phyloP scores from a whole-genome alignment of 257 asterid genomes.

The Anisodus tanguticus region DNA sequence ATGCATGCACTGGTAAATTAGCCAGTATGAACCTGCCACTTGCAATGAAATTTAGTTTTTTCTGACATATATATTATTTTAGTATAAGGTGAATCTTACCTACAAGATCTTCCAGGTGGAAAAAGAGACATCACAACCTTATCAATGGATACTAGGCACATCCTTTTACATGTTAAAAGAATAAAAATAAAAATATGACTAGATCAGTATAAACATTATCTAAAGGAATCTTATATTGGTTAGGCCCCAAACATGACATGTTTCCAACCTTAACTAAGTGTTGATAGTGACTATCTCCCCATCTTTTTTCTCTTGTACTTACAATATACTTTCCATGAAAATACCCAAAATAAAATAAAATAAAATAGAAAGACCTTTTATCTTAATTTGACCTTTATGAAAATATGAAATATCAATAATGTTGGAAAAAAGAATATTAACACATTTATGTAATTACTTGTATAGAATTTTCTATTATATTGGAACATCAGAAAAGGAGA shows the following conservation, averaged over 20 bases:
- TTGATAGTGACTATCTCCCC: slow-evolving; percentile 17
- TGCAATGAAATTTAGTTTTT: too few relatives aligned
- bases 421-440: too few relatives aligned
- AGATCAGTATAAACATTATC: neutral
- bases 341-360: neutral
- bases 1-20: too few relatives aligned
- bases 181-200: neutral
- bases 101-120: slow-evolving; percentile 37
- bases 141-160: neutral
- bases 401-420: neutral
- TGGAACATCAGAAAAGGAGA: too few relatives aligned
- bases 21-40: too few relatives aligned
- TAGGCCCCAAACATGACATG: neutral
- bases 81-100: slow-evolving; percentile 35
- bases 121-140: neutral
- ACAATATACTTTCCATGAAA: neutral
- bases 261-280: slow-evolving; percentile 5
- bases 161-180: neutral
- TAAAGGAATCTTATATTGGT: neutral
- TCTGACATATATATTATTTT: neutral
- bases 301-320: neutral
- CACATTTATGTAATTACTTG: too few relatives aligned
- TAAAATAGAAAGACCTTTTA: neutral
- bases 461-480: too few relatives aligned
- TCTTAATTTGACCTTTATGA: neutral